Conservation (phyloP, 441 rosid genomes). For the Gossypium schwendimanii region DNA sequence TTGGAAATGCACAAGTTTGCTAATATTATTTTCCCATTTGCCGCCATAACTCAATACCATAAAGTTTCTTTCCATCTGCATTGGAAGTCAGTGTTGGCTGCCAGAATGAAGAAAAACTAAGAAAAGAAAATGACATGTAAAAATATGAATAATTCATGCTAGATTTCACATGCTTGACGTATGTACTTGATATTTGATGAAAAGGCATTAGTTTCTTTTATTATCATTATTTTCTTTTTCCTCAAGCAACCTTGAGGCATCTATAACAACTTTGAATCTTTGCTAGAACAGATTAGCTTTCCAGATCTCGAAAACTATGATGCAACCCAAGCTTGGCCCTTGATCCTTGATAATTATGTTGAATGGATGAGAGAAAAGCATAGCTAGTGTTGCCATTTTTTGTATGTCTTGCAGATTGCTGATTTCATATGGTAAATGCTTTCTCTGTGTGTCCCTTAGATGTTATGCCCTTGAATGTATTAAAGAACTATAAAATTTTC, state of each 20-base stretch:
- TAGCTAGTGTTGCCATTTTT: conserved; percentile 14
- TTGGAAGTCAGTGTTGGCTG: background rate
- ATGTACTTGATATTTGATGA: background rate
- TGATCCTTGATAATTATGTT: conserved; percentile 46
- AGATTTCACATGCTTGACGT: background rate
- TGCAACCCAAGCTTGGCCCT: conserved; percentile 43
- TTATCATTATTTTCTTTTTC: background rate
- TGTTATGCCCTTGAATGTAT: background rate
- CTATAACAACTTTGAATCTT: background rate
- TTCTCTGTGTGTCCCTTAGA: background rate
- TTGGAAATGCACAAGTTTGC: background rate
- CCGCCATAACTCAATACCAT: background rate
- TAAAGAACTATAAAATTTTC: background rate
- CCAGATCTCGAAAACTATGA: conserved; percentile 46
- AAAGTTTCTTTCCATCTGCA: background rate
- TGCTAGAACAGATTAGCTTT: conserved; percentile 40
- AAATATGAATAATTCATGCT: background rate
- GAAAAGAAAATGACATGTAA: background rate
- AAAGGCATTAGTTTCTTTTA: background rate
- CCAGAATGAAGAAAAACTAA: background rate
- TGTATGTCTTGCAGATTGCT: background rate
- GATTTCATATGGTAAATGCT: background rate
- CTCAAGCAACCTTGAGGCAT: background rate
- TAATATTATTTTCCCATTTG: background rate
- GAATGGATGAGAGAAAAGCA: conserved; percentile 43